A percentile compares a stretch with the other conserved stretches of the same genome.
These are phyloP conservation scores for Trichoderma hamatum DNA, from an alignment of 2,329 filamentous ascomycete genomes.

Conservation along the genomic window DNA sequence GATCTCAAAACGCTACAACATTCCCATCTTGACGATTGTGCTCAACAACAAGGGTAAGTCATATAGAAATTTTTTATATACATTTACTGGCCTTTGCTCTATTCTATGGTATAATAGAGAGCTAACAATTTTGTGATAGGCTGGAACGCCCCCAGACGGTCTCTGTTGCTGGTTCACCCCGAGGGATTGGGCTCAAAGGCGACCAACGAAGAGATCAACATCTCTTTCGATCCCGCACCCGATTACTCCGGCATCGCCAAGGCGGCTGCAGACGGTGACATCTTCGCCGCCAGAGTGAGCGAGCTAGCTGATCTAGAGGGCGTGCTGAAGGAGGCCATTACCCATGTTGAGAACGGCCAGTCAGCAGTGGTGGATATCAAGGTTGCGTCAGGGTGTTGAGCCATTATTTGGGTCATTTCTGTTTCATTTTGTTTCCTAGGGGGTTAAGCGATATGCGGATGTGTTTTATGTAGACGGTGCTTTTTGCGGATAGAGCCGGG, in stretches of 20 bases:
- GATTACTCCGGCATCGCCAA: slow-evolving; percentile 64
- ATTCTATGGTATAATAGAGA: neutral
- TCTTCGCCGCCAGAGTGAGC: slow-evolving; percentile 54
- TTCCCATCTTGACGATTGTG: slow-evolving; percentile 58
- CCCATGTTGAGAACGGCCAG: slow-evolving; percentile 53
- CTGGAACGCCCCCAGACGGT: slow-evolving; percentile 63
- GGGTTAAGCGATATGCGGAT: neutral
- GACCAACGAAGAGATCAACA: slow-evolving; percentile 65
- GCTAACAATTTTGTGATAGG: slow-evolving; percentile 37
- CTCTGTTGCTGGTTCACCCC: slow-evolving; percentile 60
- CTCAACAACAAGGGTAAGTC: slow-evolving; percentile 58
- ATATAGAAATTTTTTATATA: neutral
- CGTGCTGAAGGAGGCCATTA: slow-evolving; percentile 54
- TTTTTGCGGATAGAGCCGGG: neutral
- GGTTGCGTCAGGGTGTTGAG: slow-evolving; percentile 50
- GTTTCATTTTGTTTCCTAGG: neutral
- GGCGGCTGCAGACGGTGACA: slow-evolving; percentile 58
- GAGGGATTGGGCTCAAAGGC: slow-evolving; percentile 57
- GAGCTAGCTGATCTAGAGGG: slow-evolving; percentile 50
- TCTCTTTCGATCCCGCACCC: slow-evolving; percentile 60
- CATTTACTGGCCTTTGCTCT: neutral
- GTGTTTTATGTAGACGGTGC: neutral
- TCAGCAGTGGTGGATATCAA: slow-evolving; percentile 59
- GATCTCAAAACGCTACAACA: slow-evolving; percentile 57
- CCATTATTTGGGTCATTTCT: neutral